Conservation (phyloP, 1,139 yeast species). For the Blastobotrys arbuscula region DNA sequence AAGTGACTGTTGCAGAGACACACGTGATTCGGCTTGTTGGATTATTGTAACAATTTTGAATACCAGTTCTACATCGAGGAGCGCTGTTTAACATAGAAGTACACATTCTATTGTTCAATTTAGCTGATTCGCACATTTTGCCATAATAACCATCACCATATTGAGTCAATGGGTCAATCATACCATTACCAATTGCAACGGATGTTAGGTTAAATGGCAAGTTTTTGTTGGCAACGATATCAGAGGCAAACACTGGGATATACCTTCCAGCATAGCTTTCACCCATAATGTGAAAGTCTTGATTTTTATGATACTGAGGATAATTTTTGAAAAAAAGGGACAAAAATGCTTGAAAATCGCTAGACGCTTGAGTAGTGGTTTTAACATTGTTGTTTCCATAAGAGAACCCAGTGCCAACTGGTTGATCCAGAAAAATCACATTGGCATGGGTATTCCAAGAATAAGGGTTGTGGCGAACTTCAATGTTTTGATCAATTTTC, state of each 20-base stretch:
- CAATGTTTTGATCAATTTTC: constrained; percentile 36
- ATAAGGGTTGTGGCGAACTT: constrained; percentile 52
- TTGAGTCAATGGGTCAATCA: constrained; percentile 90
- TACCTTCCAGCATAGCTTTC: constrained; percentile 99
- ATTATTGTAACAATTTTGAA: constrained; percentile 68
- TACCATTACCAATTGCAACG: constrained; percentile 90
- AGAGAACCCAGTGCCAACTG: constrained; percentile 72
- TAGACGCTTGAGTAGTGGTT: constrained; percentile 69
- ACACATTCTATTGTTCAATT: constrained; percentile 73
- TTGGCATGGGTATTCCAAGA: constrained; percentile 69
- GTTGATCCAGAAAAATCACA: constrained; percentile 66
- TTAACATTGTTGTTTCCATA: constrained; percentile 31
- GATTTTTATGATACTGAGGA: constrained; percentile 62
- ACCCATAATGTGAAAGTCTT: constrained; percentile 91
- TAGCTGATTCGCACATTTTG: constrained; percentile 97
- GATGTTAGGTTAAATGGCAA: constrained; percentile 78
- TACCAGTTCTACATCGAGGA: constrained; percentile 75
- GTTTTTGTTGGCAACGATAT: constrained; percentile 70
- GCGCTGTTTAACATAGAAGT: constrained; percentile 67
- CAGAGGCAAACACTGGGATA: constrained; percentile 88
- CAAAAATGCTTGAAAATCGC: constrained; percentile 88
- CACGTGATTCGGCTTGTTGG: constrained; percentile 75
- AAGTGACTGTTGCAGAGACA: constrained; percentile 86
- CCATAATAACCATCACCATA: constrained; percentile 66
- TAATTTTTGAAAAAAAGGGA: constrained; percentile 85